Evolutionary conservation across 495 filamentous ascomycete genomes (phyloP).

Genomic region (Bacidia gigantensis): DNA sequence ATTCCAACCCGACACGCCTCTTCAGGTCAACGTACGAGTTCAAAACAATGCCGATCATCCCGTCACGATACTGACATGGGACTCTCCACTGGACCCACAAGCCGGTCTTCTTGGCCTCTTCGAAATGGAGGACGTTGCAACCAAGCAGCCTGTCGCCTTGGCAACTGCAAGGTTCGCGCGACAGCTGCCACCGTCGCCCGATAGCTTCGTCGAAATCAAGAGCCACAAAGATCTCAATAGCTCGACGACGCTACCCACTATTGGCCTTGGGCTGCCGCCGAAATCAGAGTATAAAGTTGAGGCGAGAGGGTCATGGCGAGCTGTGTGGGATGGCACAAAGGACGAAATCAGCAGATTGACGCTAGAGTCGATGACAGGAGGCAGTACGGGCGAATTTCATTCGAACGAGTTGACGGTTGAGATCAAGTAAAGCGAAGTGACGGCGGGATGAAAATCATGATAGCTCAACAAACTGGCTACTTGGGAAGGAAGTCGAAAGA

Average conservation of each 20-base stretch:
- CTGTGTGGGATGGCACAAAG: slow-evolving; percentile 20
- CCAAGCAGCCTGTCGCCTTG: slow-evolving; percentile 22
- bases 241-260: slow-evolving; percentile 4
- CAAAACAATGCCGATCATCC: slow-evolving; percentile 28
- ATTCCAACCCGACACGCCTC: neutral
- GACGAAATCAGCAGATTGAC: slow-evolving; percentile 17
- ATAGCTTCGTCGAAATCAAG: slow-evolving; percentile 32
- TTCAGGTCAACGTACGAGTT: slow-evolving; percentile 24
- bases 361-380: slow-evolving; percentile 12
- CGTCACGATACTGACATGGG: slow-evolving; percentile 36
- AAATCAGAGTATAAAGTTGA: slow-evolving; percentile 22
- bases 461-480: too few species aligned
- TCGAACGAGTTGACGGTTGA: slow-evolving; percentile 13
- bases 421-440: too few species aligned
- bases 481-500: too few species aligned
- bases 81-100: slow-evolving; percentile 34
- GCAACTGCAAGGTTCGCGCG: slow-evolving; percentile 33
- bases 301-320: slow-evolving; percentile 24
- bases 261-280: slow-evolving; percentile 10
- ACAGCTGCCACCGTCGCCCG: slow-evolving; percentile 27
- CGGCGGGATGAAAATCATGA: too few species aligned
- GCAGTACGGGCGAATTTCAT: slow-evolving; percentile 16
- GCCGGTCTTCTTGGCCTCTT: slow-evolving; percentile 35
- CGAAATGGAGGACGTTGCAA: slow-evolving; percentile 25
- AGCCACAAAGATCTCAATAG: slow-evolving; percentile 15